Conservation (phyloP, 2,329 filamentous ascomycete genomes). For the Rhinocladiella mackenziei region DNA sequence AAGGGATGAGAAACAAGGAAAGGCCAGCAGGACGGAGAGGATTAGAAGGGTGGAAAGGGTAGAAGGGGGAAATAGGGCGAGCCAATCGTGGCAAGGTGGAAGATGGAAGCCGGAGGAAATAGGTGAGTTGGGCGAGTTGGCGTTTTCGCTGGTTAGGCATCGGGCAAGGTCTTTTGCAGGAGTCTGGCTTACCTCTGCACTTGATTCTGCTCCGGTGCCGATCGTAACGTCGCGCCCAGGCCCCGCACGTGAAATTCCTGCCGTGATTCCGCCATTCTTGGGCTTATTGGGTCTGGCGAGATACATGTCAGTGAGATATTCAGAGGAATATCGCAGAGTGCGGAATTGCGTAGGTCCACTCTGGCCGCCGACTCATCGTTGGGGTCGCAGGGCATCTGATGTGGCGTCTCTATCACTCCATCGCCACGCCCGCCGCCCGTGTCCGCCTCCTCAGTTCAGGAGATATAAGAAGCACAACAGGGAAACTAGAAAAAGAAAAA, state of each 20-base stretch:
- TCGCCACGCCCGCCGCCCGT: neutral
- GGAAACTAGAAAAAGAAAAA: constrained; percentile 3
- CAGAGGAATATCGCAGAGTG: neutral
- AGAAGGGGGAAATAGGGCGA: constrained; percentile 3
- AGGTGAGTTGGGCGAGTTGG: neutral
- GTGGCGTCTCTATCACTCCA: neutral
- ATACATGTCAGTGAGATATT: constrained; percentile 10
- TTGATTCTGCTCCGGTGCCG: constrained; percentile 27
- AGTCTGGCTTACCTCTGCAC: constrained; percentile 52
- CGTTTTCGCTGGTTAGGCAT: neutral
- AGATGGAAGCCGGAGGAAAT: constrained; percentile 12
- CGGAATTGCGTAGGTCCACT: no score
- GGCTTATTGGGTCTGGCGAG: constrained; percentile 29
- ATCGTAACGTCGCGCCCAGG: constrained; percentile 21
- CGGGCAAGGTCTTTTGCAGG: no score
- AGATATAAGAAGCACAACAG: neutral
- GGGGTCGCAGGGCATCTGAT: no score
- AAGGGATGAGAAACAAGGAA: constrained; percentile 2
- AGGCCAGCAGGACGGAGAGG: neutral
- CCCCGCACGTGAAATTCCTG: constrained; percentile 30
- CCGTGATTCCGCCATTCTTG: constrained; percentile 28
- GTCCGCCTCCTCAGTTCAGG: neutral
- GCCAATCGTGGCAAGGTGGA: constrained; percentile 16
- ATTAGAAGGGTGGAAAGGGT: constrained; percentile 4
- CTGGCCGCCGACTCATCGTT: no score